Percentiles rank a stretch among this genome's conserved stretches.
These are phyloP conservation scores for Penicillium sp. DNA, from an alignment of 2,329 filamentous ascomycete genomes.

Conservation along the genomic window DNA sequence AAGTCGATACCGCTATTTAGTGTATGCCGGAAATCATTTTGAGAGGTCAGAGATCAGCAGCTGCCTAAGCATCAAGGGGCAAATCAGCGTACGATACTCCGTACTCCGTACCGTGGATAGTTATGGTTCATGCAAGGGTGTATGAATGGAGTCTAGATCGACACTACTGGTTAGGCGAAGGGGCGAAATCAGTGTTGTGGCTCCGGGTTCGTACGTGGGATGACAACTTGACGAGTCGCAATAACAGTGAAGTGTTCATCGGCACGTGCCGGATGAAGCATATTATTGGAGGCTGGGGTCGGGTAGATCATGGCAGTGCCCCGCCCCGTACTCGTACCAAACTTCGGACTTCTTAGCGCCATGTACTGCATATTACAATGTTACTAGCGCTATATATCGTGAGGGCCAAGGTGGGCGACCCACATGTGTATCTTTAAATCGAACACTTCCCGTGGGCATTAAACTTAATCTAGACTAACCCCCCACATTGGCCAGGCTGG, in stretches of 20 bases:
- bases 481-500: not conserved
- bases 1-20: not conserved
- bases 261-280: not conserved
- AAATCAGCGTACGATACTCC: not conserved
- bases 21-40: not conserved
- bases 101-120: not conserved
- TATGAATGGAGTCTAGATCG: not conserved
- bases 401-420: too few species aligned
- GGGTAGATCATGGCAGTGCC: not conserved
- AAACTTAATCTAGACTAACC: not conserved
- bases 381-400: not conserved
- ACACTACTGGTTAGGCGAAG: not conserved
- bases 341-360: not conserved
- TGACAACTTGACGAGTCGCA: not conserved
- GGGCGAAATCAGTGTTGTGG: not conserved
- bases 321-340: not conserved
- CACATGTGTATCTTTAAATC: not conserved
- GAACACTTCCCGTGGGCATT: not conserved
- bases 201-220: not conserved
- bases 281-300: not conserved
- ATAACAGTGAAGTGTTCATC: not conserved
- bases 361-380: not conserved
- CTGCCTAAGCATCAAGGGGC: not conserved
- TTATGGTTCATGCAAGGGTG: slow-evolving; percentile 1
- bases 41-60: slow-evolving; percentile 1